These are phyloP conservation scores for Backusella liffmaniae DNA, from an alignment of 192 early-diverging fungal genomes.

Conservation along the genomic window DNA sequence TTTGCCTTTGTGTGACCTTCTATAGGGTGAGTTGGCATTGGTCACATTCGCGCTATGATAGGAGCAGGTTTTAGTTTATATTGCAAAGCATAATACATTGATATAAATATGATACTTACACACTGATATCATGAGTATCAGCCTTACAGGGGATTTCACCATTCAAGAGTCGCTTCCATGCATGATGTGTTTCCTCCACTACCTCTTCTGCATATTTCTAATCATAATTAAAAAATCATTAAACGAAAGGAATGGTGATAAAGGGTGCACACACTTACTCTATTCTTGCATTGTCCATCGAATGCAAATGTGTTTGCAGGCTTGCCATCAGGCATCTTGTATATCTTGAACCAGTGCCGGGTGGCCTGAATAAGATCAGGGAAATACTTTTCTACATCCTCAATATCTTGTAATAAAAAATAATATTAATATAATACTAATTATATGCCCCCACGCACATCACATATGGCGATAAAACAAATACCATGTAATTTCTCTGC, in stretches of 20 bases:
- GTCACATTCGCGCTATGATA: slow-evolving; percentile 27
- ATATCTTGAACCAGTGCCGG: slow-evolving; percentile 99
- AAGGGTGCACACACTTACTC: slow-evolving; percentile 21
- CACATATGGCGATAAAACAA: not conserved
- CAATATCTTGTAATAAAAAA: slow-evolving; percentile 63
- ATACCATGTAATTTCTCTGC: slow-evolving; percentile 90
- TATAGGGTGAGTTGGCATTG: slow-evolving; percentile 20
- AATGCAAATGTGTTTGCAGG: slow-evolving; percentile 99
- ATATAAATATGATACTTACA: slow-evolving; percentile 12
- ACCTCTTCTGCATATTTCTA: slow-evolving; percentile 85
- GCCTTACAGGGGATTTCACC: slow-evolving; percentile 15
- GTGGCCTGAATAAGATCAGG: slow-evolving; percentile 95
- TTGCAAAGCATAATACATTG: not conserved
- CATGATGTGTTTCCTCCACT: slow-evolving; percentile 89
- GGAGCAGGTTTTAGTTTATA: not conserved
- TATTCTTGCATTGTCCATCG: slow-evolving; percentile 80
- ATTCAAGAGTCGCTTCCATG: slow-evolving; percentile 84
- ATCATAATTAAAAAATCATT: not conserved
- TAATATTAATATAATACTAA: slow-evolving; percentile 80
- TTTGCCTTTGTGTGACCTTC: slow-evolving; percentile 2
- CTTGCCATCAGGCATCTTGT: slow-evolving; percentile 99
- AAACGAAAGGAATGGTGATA: not conserved
- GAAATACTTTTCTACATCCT: slow-evolving; percentile 96
- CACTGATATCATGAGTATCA: slow-evolving; percentile 19
- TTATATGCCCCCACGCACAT: not conserved